Conservation (phyloP, 176 grass and related monocot species). For the Carex parvula region DNA sequence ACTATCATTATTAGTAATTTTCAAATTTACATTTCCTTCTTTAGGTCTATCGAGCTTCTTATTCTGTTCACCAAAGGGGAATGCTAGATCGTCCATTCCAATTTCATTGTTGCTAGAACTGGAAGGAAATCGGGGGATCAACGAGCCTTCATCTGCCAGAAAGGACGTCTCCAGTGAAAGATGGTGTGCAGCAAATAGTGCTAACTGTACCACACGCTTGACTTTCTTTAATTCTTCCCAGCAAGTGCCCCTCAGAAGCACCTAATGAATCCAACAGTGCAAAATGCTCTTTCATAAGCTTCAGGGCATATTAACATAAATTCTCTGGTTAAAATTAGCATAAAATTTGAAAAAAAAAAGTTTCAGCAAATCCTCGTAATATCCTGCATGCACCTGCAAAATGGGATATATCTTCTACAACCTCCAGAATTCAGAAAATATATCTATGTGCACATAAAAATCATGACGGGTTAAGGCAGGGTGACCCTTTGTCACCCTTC, state of each 20-base stretch:
- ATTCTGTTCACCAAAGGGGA: not conserved
- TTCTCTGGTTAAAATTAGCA: not conserved
- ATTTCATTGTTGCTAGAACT: slow-evolving; percentile 6
- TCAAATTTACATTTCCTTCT: slow-evolving; percentile 28
- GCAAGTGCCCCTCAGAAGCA: slow-evolving; percentile 63
- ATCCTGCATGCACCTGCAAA: not conserved
- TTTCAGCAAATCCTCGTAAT: not conserved
- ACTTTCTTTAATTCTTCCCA: slow-evolving; percentile 74
- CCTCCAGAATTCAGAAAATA: not conserved
- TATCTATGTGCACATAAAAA: not conserved
- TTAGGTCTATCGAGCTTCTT: slow-evolving; percentile 25
- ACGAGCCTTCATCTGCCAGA: slow-evolving; percentile 79
- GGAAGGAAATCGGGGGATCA: slow-evolving; percentile 41
- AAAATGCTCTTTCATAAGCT: slow-evolving; percentile 11
- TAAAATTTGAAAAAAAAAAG: not conserved
- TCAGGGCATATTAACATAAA: not conserved
- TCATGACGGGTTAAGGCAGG: too few species aligned
- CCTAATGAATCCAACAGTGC: slow-evolving; percentile 33
- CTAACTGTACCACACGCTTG: slow-evolving; percentile 58
- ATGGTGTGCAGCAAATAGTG: slow-evolving; percentile 90
- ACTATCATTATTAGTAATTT: slow-evolving; percentile 46
- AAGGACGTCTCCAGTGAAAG: slow-evolving; percentile 78
- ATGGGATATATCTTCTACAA: not conserved
- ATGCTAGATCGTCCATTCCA: not conserved
- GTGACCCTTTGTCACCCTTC: too few species aligned